These are phyloP conservation scores for Stenogyne calaminthoides DNA, from an alignment of 305 asterid species.

Conservation along the genomic window DNA sequence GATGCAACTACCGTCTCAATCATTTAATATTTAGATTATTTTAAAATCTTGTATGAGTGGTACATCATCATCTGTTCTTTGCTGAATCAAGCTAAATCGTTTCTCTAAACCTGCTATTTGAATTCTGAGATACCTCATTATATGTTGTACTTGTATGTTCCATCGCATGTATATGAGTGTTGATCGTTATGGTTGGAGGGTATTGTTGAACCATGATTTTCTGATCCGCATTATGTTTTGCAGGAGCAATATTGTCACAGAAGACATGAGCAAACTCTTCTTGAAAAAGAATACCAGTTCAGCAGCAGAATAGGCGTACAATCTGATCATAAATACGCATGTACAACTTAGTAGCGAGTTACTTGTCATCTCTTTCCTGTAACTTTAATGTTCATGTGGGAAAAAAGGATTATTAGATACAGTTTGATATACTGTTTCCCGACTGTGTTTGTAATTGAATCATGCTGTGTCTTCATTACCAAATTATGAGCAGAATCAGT, in stretches of 20 bases:
- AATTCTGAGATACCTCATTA: background rate
- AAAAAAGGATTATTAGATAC: background rate
- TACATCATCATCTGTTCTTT: background rate
- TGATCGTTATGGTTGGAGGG: background rate
- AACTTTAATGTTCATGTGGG: conserved; percentile 12
- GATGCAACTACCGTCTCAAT: background rate
- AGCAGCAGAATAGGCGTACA: conserved; percentile 39
- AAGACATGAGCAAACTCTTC: conserved; percentile 85
- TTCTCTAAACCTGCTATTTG: background rate
- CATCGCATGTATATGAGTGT: background rate
- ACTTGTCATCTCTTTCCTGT: background rate
- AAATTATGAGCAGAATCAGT: conserved; percentile 6
- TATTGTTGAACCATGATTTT: conserved; percentile 6
- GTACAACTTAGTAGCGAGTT: conserved; percentile 23
- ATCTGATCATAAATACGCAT: conserved; percentile 13
- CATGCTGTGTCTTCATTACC: background rate
- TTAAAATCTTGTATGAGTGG: background rate
- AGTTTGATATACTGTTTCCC: background rate
- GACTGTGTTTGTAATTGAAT: background rate
- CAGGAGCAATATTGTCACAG: conserved; percentile 95
- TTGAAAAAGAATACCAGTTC: conserved; percentile 50
- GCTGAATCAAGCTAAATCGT: conserved; percentile 3
- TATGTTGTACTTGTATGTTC: background rate
- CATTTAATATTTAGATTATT: background rate
- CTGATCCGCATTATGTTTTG: conserved; percentile 27